Base-by-base conservation (phyloP, 805 yeast species). In the Yamadazyma nakazawae region DNA sequence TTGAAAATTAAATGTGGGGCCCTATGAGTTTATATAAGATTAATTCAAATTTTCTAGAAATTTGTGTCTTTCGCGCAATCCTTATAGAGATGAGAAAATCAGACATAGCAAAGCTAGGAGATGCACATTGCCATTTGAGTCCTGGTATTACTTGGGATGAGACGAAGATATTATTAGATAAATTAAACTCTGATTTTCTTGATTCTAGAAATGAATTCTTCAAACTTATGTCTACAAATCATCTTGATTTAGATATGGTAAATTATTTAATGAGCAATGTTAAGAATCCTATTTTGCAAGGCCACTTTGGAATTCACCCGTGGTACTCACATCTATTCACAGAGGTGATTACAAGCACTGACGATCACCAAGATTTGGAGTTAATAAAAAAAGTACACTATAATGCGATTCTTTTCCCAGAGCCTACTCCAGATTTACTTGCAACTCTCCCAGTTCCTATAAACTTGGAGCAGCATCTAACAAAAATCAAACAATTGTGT, bases 231-330 rank as follows among this genome's bases (percentile, higher is more conserved):
- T 53, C 71, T 24, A 69, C 76, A 4, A 60, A 68, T 49, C 64
- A 60, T 47, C 47, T 55, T 9, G 77, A 72, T 53, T 41, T 71
- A 12, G 58, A 53, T 3, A 47, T 62, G 24, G 46, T 72, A 3
- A 62, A 42, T 49, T 14, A 21, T 16, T 26, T 58, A 24, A 52
- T 51, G 48, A 37, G 40, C 16, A 26, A 45, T 2, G 5, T 35
- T 2, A 18, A 18, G 12, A 31, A 41, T 7, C 47, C 54, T 21
- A 32, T 47, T 9, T 50, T 75, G 1, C 59, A 67, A 8, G 78
- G 84, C 0, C 76, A 78, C 34, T 78, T 79, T 57, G 96, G 98
- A 0, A 69, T 89, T 1, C 99, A 92, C 63, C 99, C 99, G 0
- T 92, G 98, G 98, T 91, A 79, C 57, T 66, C 82, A 2, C 96